Conservation (phyloP, 345 rosid genomes). For the Erucastrum elatum region DNA sequence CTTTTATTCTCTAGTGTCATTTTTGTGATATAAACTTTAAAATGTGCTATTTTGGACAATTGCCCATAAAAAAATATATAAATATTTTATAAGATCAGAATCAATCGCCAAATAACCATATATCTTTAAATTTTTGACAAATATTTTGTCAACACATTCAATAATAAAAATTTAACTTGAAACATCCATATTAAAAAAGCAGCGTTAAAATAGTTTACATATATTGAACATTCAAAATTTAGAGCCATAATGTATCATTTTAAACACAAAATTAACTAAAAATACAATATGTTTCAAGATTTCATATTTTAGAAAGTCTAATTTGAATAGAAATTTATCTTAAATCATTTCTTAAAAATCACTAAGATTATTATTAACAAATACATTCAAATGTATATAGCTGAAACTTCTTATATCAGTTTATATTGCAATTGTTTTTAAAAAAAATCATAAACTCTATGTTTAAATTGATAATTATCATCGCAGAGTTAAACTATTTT, state of each 20-base stretch:
- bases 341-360: too few species aligned
- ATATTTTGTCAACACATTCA: background rate
- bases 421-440: too few species aligned
- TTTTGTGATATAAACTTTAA: too few species aligned
- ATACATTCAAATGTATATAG: background rate
- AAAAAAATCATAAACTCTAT: background rate
- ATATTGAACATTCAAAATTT: too few species aligned
- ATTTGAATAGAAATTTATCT: background rate
- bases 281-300: too few species aligned
- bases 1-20: too few species aligned
- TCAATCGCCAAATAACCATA: too few species aligned
- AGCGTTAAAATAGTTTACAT: background rate
- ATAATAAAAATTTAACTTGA: background rate
- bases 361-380: too few species aligned
- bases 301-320: background rate
- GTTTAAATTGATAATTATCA: background rate
- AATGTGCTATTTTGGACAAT: too few species aligned
- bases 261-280: background rate
- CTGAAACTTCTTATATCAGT: background rate
- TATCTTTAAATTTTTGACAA: too few species aligned
- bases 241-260: background rate
- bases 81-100: too few species aligned
- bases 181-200: background rate
- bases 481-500: background rate
- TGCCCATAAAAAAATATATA: too few species aligned